Evolutionary conservation across 2,329 filamentous ascomycete species (phyloP), one percentile per base, ranked within the genome.

Genomic region (Aureobasidium sp.): DNA sequence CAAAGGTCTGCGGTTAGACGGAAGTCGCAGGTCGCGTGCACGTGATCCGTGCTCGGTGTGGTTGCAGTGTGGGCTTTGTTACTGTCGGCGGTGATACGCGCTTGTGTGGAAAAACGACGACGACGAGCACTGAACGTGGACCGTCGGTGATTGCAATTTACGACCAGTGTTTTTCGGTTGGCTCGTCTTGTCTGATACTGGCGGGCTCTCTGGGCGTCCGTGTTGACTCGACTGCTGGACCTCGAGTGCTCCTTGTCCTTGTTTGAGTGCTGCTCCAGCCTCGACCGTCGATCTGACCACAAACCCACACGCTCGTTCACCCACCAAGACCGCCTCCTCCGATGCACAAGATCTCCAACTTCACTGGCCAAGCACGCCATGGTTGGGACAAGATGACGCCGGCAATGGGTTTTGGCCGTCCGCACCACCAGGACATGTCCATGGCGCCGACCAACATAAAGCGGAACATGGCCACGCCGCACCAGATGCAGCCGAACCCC

Each of bases 321-420:
- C 25, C 17, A 17, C 44, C 9, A 44, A 12, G 27, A 25, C 14
- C 41, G 39, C 27, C 44, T 3, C 29, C 20, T 42, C 47, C 70
- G 73, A 87, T 87, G 84, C 84, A 87, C 77, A 86, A 86, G 76
- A 86, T 87, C 73, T 82, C 82, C 71, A 86, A 86, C 77, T 85
- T 87, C 74, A 86, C 84, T 69, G 84, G 84, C 75, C 78, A 80
- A 71, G 84, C 84, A 74, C 82, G 84, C 70, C 83, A 86, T 82
- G 84, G 84, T 73, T 86, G 84, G 83, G 84, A 86, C 74, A 80
- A 83, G 72, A 86, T 87, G 82, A 83, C 83, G 69, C 84, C 84
- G 66, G 78, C 78, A 62, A 77, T 79, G 72, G 81, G 82, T 73
- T 87, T 87, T 75, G 81, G 82, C 71, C 60, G 66, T 45, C 65